Conservation (phyloP, 148 eudicot genomes). For the Dianthus caryophyllus region DNA sequence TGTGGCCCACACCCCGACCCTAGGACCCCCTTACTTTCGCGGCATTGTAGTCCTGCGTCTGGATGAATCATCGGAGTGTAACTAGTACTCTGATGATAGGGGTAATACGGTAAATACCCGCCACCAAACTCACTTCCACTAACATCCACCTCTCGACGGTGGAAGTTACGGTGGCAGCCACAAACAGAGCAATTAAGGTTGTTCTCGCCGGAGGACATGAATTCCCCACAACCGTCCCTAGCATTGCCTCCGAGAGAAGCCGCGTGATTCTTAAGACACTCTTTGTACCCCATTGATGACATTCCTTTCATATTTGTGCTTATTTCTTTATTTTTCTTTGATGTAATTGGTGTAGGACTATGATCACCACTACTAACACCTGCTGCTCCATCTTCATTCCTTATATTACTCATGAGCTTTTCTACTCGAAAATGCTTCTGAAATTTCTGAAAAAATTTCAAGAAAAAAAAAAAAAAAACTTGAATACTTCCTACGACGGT, state of each 20-base stretch:
- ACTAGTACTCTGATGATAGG: not conserved
- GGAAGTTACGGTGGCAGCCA: slow-evolving; percentile 63
- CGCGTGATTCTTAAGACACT: slow-evolving; percentile 62
- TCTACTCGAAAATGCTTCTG: not conserved
- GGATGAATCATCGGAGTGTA: slow-evolving; percentile 2
- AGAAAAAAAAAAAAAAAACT: not conserved
- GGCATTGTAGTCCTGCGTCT: not conserved
- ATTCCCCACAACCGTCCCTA: slow-evolving; percentile 56
- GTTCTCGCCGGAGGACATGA: slow-evolving; percentile 32
- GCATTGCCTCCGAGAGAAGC: slow-evolving; percentile 43
- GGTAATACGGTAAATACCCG: slow-evolving; percentile 9
- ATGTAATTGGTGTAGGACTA: slow-evolving; percentile 11
- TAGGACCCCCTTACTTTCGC: not conserved
- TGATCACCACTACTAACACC: not conserved
- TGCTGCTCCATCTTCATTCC: slow-evolving; percentile 3
- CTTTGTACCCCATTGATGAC: slow-evolving; percentile 29
- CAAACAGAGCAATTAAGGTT: slow-evolving; percentile 46
- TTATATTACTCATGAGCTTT: slow-evolving; percentile 18
- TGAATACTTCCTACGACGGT: not conserved
- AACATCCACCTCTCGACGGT: slow-evolving; percentile 29
- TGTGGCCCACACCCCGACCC: slow-evolving; percentile 6
- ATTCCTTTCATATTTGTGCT: slow-evolving; percentile 11
- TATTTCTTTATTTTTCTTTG: slow-evolving; percentile 15
- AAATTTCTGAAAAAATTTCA: too few species aligned
- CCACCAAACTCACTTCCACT: not conserved